Evolutionary conservation across 805 yeast genomes (phyloP), one percentile per base, ranked within the genome.

Genomic region (Clavispora carvajalis): DNA sequence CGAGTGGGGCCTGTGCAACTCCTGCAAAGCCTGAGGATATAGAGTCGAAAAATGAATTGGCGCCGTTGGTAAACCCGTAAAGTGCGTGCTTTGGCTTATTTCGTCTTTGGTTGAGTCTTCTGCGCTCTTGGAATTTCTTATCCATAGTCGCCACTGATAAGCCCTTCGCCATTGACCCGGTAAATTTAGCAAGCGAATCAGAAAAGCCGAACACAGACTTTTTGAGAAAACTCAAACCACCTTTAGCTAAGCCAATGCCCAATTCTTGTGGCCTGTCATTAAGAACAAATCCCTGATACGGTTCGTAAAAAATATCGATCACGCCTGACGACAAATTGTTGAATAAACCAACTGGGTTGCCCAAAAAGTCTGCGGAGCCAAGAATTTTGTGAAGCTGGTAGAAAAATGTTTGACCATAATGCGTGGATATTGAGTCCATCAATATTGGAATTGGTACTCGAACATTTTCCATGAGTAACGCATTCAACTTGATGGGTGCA

Each of bases 261-360:
- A 93, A 67, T 52, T 95, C 99, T 55, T 87, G 95, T 1, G 99
- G 99, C 28, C 97, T 69, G 60, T 93, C 99, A 47, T 85, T 91
- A 77, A 93, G 78, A 36, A 91, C 79, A 52, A 87, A 86, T 0
- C 99, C 99, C 57, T 89, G 93, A 55, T 91, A 93, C 3, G 99
- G 99, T 57, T 91, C 98, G 58, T 93, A 93, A 60, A 93, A 93
- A 15, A 93, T 84, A 60, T 93, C 99, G 77, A 89, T 76, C 9
- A 93, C 93, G 38, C 99, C 99, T 0, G 97, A 88, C 42, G 95
- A 82, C 42, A 93, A 70, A 51, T 89, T 90, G 59, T 87, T 93
- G 68, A 93, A 93, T 46, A 93, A 67, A 1, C 99, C 99, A 22
- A 95, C 98, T 0, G 99, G 99, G 51, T 95, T 93, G 17, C 99